phyloP scores from a whole-genome alignment of 2,329 filamentous ascomycete species.

The Neonectria sp. region DNA sequence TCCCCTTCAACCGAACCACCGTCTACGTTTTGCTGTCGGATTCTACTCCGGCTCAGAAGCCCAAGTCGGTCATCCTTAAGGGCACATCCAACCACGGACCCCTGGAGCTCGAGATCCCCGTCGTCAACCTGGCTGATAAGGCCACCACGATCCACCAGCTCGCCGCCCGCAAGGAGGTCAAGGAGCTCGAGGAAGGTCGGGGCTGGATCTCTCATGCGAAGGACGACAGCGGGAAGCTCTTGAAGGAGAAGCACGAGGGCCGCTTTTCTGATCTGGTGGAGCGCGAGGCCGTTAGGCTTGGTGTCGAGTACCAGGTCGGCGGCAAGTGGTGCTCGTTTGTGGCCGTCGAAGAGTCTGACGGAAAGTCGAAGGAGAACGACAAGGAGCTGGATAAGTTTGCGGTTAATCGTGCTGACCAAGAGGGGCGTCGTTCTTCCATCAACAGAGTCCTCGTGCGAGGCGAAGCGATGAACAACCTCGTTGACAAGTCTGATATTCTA shows the following conservation, averaged over 20 bases:
- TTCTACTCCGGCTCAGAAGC: constrained; percentile 56
- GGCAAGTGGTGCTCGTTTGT: constrained; percentile 83
- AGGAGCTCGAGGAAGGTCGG: constrained; percentile 79
- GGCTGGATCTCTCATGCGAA: constrained; percentile 75
- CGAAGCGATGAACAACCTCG: background rate
- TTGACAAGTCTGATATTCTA: background rate
- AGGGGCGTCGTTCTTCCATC: background rate
- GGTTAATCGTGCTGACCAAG: background rate
- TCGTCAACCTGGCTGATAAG: constrained; percentile 63
- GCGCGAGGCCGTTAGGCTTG: constrained; percentile 76
- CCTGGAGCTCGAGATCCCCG: constrained; percentile 75
- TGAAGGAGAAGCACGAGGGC: constrained; percentile 64
- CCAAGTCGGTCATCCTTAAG: constrained; percentile 70
- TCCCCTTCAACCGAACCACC: constrained; percentile 75
- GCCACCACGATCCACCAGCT: constrained; percentile 78
- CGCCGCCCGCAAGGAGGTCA: constrained; percentile 76
- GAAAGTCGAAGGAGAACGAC: constrained; percentile 2
- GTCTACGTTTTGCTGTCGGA: constrained; percentile 77
- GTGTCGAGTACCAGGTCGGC: constrained; percentile 76
- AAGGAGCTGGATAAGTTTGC: constrained; percentile 9
- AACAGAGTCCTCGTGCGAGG: background rate
- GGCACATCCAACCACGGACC: constrained; percentile 71
- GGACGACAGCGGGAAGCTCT: constrained; percentile 56
- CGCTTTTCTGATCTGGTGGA: constrained; percentile 74
- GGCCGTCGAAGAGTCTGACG: constrained; percentile 67